phyloP scores from a whole-genome alignment of 2,329 filamentous ascomycete species.

The Chaetomiaceae sp. region DNA sequence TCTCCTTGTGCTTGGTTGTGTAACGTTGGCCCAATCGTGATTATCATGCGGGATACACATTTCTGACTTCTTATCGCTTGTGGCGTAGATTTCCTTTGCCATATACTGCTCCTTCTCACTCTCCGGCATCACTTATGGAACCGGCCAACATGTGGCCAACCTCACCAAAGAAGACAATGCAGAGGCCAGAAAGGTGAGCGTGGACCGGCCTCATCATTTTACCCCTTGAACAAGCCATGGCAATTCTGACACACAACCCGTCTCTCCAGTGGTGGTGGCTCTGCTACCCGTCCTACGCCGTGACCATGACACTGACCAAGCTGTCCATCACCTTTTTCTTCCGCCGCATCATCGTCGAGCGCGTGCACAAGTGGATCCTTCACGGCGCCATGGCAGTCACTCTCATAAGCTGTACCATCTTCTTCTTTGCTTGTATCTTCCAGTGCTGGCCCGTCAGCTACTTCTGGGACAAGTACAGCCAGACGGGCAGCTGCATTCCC shows the following conservation, averaged over 20 bases:
- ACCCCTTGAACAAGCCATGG: not conserved
- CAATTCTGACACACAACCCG: not conserved
- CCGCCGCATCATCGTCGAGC: constrained; percentile 36
- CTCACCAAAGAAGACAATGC: constrained; percentile 26
- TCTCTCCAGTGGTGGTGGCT: constrained; percentile 23
- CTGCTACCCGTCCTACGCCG: constrained; percentile 23
- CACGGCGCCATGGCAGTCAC: constrained; percentile 34
- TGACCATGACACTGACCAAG: constrained; percentile 32
- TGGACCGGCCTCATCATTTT: too few relatives aligned
- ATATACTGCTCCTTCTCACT: constrained; percentile 33
- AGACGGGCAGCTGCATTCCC: constrained; percentile 35
- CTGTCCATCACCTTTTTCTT: constrained; percentile 41
- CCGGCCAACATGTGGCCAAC: constrained; percentile 35
- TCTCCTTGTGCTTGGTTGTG: not conserved
- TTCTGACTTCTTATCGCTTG: too few relatives aligned
- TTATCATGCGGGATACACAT: not conserved
- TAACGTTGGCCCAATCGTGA: not conserved
- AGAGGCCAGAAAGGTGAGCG: constrained; percentile 33
- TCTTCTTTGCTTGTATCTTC: constrained; percentile 39
- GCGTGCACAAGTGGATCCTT: constrained; percentile 32
- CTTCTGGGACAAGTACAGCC: constrained; percentile 36
- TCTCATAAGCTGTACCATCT: constrained; percentile 34
- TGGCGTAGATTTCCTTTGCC: constrained; percentile 27
- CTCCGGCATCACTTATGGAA: constrained; percentile 37
- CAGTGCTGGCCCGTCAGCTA: constrained; percentile 38